These are phyloP conservation scores for Rachicladosporium sp. DNA, from an alignment of 2,329 filamentous ascomycete species.

Conservation along the genomic window DNA sequence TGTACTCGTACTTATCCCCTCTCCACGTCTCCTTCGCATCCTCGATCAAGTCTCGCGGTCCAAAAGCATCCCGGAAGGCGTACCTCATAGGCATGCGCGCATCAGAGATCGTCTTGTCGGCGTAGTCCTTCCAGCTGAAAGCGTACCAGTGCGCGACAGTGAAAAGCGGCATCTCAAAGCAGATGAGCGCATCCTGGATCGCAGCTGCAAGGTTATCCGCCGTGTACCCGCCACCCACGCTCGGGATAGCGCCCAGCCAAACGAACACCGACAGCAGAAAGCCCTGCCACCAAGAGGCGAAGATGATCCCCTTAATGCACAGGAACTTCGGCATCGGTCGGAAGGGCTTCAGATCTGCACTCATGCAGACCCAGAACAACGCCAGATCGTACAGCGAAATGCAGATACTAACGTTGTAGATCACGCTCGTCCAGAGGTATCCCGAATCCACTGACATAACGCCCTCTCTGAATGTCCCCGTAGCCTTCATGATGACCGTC, in stretches of 20 bases:
- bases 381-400: constrained; percentile 88
- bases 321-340: constrained; percentile 96
- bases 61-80: constrained; percentile 82
- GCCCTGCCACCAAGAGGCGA: constrained; percentile 98
- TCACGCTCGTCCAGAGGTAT: constrained; percentile 89
- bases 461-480: constrained; percentile 82
- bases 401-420: constrained; percentile 94
- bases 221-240: constrained; percentile 66
- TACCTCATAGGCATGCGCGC: constrained; percentile 84
- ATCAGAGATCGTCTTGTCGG: constrained; percentile 74
- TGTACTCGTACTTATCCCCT: constrained; percentile 83
- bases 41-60: constrained; percentile 76
- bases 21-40: constrained; percentile 91
- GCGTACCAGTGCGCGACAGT: constrained; percentile 95
- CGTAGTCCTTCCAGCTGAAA: constrained; percentile 98
- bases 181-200: constrained; percentile 93
- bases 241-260: constrained; percentile 80
- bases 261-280: constrained; percentile 94
- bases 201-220: constrained; percentile 89
- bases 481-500: constrained; percentile 94
- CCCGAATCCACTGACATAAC: constrained; percentile 76
- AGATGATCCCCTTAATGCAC: constrained; percentile 97
- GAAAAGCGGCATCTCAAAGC: constrained; percentile 93
- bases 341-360: constrained; percentile 77
- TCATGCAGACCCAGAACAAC: constrained; percentile 98